These are phyloP conservation scores for Bacidia rubella DNA, from an alignment of 495 filamentous ascomycete species.

Conservation along the genomic window DNA sequence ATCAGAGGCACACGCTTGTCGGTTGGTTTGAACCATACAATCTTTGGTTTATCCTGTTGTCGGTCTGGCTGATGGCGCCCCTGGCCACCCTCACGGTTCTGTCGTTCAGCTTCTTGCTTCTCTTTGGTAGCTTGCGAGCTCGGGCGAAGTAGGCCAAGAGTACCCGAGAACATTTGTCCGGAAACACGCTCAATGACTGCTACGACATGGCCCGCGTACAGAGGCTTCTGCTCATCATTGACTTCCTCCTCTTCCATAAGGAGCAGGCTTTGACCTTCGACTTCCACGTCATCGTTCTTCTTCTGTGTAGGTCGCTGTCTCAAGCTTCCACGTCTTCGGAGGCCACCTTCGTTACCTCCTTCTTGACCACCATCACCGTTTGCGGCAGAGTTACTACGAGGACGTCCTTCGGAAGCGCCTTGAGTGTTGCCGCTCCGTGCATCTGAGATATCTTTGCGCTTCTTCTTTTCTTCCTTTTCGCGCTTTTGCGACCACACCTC, in stretches of 20 bases:
- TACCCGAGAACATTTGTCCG: conserved; percentile 97
- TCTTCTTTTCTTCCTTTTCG: conserved; percentile 99
- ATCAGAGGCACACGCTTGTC: conserved; percentile 97
- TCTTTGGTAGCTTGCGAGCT: conserved; percentile 99
- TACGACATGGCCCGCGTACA: conserved; percentile 94
- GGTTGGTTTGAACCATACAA: conserved; percentile 99
- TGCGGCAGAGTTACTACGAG: conserved; percentile 47
- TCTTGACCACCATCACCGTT: conserved; percentile 53
- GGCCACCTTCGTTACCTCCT: conserved; percentile 53
- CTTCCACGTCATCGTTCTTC: conserved; percentile 99
- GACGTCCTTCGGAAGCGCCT: conserved; percentile 53
- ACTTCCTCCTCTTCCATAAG: conserved; percentile 98
- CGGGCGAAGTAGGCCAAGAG: conserved; percentile 79
- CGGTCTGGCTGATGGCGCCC: conserved; percentile 61
- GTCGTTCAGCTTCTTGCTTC: conserved; percentile 95
- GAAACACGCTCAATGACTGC: conserved; percentile 94
- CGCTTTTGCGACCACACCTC: conserved; percentile 98
- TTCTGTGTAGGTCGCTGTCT: conserved; percentile 96
- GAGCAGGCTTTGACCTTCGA: conserved; percentile 92
- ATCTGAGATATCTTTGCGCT: conserved; percentile 95
- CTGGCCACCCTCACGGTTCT: conserved; percentile 69
- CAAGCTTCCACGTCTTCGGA: conserved; percentile 84
- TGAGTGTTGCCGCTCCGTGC: conserved; percentile 59
- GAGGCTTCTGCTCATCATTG: conserved; percentile 91
- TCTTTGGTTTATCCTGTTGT: conserved; percentile 95